Conservation (phyloP, 257 asterid species). For the Solanum commersonii region DNA sequence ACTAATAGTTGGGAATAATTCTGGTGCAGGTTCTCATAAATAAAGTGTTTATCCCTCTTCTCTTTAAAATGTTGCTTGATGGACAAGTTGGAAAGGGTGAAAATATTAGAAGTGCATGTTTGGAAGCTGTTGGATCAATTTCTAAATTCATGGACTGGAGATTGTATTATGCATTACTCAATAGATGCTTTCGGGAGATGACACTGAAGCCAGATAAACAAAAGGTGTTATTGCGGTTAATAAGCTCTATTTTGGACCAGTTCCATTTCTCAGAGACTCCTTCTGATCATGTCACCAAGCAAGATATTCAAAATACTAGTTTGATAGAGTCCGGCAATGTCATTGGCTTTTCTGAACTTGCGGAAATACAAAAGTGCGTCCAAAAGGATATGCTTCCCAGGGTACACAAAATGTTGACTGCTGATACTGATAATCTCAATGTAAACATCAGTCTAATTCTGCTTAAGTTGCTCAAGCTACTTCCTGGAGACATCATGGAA, state of each 20-base stretch:
- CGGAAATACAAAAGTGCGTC: conserved; percentile 39
- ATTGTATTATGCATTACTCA: conserved; percentile 47
- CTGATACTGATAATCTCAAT: conserved; percentile 61
- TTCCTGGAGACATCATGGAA: conserved; percentile 76
- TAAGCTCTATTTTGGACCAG: conserved; percentile 62
- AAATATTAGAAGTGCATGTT: conserved; percentile 66
- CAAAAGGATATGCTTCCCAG: conserved; percentile 56
- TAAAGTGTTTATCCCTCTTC: conserved; percentile 66
- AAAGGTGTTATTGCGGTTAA: conserved; percentile 55
- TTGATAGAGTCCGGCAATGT: conserved; percentile 14
- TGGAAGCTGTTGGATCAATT: conserved; percentile 72
- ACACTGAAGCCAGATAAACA: conserved; percentile 61
- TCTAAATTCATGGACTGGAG: conserved; percentile 77
- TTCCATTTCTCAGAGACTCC: conserved; percentile 54
- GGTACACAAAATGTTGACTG: conserved; percentile 60
- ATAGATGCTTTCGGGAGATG: conserved; percentile 70
- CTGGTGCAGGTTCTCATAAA: conserved; percentile 52
- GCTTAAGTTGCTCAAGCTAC: conserved; percentile 77
- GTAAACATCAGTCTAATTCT: conserved; percentile 66
- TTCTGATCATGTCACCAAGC: conserved; percentile 18
- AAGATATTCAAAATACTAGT: conserved; percentile 29
- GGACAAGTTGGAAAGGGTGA: conserved; percentile 80
- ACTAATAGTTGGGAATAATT: not conserved
- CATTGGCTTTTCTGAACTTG: conserved; percentile 15
- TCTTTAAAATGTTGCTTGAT: conserved; percentile 65